phyloP scores from a whole-genome alignment of 495 filamentous ascomycete genomes.

The Staphylotrichum tortipilum region DNA sequence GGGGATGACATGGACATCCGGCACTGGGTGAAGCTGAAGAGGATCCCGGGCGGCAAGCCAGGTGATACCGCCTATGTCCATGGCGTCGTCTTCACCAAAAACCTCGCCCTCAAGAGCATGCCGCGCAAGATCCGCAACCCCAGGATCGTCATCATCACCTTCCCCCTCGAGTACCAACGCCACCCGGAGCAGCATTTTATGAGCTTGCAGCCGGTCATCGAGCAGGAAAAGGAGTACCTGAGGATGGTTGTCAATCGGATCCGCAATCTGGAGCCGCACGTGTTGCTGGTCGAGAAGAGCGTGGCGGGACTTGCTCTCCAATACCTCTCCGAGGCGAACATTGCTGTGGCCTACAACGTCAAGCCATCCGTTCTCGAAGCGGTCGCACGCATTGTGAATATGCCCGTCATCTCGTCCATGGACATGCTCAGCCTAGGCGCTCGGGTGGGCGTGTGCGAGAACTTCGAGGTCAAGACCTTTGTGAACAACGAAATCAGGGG shows the following conservation, averaged over 20 bases:
- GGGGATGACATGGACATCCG: conserved; percentile 96
- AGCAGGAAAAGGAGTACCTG: conserved; percentile 92
- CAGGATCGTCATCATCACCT: conserved; percentile 85
- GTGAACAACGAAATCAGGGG: conserved; percentile 64
- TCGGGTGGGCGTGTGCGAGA: conserved; percentile 67
- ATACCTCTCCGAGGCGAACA: conserved; percentile 75
- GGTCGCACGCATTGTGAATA: conserved; percentile 82
- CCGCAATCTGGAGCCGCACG: conserved; percentile 66
- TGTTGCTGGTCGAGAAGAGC: conserved; percentile 81
- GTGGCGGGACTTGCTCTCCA: conserved; percentile 86
- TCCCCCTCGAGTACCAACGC: conserved; percentile 91
- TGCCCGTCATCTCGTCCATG: conserved; percentile 86
- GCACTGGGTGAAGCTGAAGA: conserved; percentile 98
- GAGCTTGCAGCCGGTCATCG: conserved; percentile 94
- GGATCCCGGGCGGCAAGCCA: conserved; percentile 81
- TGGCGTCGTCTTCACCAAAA: conserved; percentile 94
- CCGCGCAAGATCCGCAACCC: conserved; percentile 74
- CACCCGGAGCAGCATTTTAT: conserved; percentile 91
- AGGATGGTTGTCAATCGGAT: conserved; percentile 92
- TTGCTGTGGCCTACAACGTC: conserved; percentile 91
- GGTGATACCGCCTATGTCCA: conserved; percentile 91
- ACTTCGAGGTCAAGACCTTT: conserved; percentile 92
- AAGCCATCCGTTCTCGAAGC: conserved; percentile 93
- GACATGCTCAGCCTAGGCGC: conserved; percentile 86
- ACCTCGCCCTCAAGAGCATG: conserved; percentile 94